Conservation (phyloP, 75 land plant genomes). For the Cupressus sempervirens region DNA sequence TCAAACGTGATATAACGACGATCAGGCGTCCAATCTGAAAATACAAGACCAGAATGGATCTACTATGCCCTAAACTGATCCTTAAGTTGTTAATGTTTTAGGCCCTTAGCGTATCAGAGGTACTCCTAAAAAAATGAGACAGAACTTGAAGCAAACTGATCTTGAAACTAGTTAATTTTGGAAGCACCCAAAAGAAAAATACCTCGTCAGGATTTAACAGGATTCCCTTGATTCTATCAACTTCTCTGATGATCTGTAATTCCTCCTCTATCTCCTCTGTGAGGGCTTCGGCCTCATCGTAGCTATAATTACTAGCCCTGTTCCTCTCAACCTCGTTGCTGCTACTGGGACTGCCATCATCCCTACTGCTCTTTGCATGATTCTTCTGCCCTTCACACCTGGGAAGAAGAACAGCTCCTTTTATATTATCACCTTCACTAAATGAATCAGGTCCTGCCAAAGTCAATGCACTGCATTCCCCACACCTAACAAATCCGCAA, state of each 20-base stretch:
- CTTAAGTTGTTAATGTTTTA: neutral
- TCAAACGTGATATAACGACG: neutral
- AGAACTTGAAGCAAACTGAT: neutral
- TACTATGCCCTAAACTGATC: neutral
- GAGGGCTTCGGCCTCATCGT: conserved; percentile 20
- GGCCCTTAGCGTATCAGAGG: neutral
- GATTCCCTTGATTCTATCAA: conserved; percentile 16
- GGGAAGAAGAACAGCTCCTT: conserved; percentile 1
- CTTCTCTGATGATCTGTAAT: conserved; percentile 7
- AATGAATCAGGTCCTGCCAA: conserved; percentile 7
- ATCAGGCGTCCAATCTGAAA: neutral
- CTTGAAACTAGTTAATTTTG: neutral
- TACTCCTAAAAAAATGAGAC: neutral
- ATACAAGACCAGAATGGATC: neutral
- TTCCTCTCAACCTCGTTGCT: neutral
- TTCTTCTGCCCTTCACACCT: conserved; percentile 1
- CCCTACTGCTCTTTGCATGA: neutral
- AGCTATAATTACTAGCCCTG: conserved; percentile 9
- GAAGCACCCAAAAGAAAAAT: neutral
- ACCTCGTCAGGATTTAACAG: conserved; percentile 18
- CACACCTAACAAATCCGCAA: conserved; percentile 5
- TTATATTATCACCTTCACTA: neutral
- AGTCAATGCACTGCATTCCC: conserved; percentile 10
- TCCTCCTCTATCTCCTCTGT: conserved; percentile 25
- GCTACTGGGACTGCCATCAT: conserved; percentile 13